Evolutionary conservation across 306 rosid species (phyloP).

Genomic region (Trifolium pratense): DNA sequence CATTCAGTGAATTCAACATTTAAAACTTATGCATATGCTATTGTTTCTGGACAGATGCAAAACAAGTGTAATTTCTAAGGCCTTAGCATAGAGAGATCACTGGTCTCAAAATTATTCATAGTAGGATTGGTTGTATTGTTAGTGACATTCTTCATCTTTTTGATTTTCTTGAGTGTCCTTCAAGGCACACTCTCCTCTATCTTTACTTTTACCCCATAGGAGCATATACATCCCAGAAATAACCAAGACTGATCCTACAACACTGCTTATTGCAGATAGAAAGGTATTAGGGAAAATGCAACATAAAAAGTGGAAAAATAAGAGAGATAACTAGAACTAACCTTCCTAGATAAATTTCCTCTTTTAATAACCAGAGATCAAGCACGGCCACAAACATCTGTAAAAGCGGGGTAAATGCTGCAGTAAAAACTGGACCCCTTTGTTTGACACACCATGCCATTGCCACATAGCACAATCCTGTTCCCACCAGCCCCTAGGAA

Average conservation of each 20-base stretch:
- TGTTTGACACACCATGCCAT: slow-evolving; percentile 95
- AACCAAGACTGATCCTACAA: slow-evolving; percentile 72
- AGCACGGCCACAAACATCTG: slow-evolving; percentile 75
- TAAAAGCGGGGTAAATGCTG: slow-evolving; percentile 77
- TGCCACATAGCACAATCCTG: slow-evolving; percentile 89
- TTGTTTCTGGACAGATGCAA: not conserved
- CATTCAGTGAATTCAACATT: not conserved
- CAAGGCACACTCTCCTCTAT: slow-evolving; percentile 39
- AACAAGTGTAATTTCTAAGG: not conserved
- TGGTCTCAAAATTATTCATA: slow-evolving; percentile 5
- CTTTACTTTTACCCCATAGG: slow-evolving; percentile 81
- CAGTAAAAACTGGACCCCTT: slow-evolving; percentile 81
- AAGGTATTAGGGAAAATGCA: slow-evolving; percentile 31
- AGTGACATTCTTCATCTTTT: slow-evolving; percentile 46
- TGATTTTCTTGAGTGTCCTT: slow-evolving; percentile 52
- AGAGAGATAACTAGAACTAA: slow-evolving; percentile 36
- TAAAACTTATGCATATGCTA: not conserved
- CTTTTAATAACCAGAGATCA: slow-evolving; percentile 65
- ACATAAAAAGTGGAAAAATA: not conserved
- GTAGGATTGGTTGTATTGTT: slow-evolving; percentile 27
- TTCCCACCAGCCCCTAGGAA: slow-evolving; percentile 77
- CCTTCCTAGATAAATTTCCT: slow-evolving; percentile 88
- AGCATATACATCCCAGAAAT: slow-evolving; percentile 77
- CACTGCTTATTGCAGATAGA: slow-evolving; percentile 52
- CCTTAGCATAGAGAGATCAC: not conserved